Base-by-base conservation (phyloP, 2,329 filamentous ascomycete genomes). In the Massarina eburnea region DNA sequence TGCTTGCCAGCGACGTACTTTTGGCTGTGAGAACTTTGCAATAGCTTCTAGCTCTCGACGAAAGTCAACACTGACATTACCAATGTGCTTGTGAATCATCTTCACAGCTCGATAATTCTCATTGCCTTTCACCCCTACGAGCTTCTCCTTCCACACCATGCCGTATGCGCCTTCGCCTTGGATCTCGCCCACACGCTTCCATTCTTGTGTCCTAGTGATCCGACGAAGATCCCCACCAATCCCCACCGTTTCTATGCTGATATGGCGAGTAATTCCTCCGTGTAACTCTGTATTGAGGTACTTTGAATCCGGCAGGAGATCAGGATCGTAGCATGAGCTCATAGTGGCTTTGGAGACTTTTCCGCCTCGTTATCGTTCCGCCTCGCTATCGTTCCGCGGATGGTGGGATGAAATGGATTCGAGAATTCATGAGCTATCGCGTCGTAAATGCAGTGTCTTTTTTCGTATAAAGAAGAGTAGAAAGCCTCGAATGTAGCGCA, bases 41-140 rank as follows among this genome's bases (percentile, higher is more conserved):
- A 62, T 49, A 3, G 57, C 55, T 45, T 58, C 49, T 8, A 64
- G 43, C 39, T 64, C 60, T 33, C 54, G 34, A 26, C 35, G 44
- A 29, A 52, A 58, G 32, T 56, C 50, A 9, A 51, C 36, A 4
- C 26, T 10, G 9, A 14, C 20, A 21, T 17, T 24, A 10, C 19
- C 19, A 14, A 27, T 10, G 5, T 17, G 30, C 33, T 48, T 53
- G 3, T 24, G 10, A 20, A 59, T 43, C 17, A 47, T 32, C 44
- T 59, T 59, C n/a, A 59, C 56, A 10, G 56, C 56, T 14, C 56
- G 47, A 10, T 19, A 14, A n/a, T 39, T 34, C 3, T 7, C 26
- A 8, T 48, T 29, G 17, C 14, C 17, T 15, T 46, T 29, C 15
- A 41, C 43, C 33, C n/a, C 30, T 9, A 49, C 24, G 10, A 39